Evolutionary conservation across 2,329 filamentous ascomycete species (phyloP).

Genomic region (Monosporascus ibericus): DNA sequence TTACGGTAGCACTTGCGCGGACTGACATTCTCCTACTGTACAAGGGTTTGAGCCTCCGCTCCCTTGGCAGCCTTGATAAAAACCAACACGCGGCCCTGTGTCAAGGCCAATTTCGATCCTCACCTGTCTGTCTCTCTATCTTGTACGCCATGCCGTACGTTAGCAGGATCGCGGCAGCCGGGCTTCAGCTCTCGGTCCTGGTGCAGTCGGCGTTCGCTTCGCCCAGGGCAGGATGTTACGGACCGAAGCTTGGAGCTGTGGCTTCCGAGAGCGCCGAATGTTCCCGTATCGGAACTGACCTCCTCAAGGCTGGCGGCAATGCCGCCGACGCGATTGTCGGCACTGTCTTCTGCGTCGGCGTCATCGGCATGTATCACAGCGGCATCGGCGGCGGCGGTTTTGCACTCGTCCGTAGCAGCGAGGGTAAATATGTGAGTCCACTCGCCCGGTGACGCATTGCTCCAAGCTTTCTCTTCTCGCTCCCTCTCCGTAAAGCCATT

Average conservation of each 20-base stretch:
- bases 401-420: conserved; percentile 66
- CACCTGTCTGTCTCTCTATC: neutral
- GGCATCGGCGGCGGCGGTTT: conserved; percentile 91
- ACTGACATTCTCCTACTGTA: too few relatives aligned
- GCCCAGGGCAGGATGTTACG: conserved; percentile 4
- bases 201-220: conserved; percentile 10
- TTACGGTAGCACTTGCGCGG: too few relatives aligned
- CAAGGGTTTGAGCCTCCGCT: too few relatives aligned
- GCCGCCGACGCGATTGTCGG: conserved; percentile 72
- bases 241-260: conserved; percentile 50
- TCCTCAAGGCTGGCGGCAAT: conserved; percentile 56
- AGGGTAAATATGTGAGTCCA: conserved; percentile 43
- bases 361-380: conserved; percentile 70
- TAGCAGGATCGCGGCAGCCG: conserved; percentile 11
- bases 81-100: too few relatives aligned
- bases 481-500: neutral
- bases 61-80: too few relatives aligned
- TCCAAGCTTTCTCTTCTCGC: neutral
- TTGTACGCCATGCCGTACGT: conserved; percentile 16
- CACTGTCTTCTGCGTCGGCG: conserved; percentile 69
- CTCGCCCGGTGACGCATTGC: neutral
- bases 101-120: neutral
- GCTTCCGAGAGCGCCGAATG: conserved; percentile 66
- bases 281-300: conserved; percentile 60
- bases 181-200: conserved; percentile 15